These are phyloP conservation scores for Puccinia triticina DNA, from an alignment of 1,284 basidiomycete species.

Conservation along the genomic window DNA sequence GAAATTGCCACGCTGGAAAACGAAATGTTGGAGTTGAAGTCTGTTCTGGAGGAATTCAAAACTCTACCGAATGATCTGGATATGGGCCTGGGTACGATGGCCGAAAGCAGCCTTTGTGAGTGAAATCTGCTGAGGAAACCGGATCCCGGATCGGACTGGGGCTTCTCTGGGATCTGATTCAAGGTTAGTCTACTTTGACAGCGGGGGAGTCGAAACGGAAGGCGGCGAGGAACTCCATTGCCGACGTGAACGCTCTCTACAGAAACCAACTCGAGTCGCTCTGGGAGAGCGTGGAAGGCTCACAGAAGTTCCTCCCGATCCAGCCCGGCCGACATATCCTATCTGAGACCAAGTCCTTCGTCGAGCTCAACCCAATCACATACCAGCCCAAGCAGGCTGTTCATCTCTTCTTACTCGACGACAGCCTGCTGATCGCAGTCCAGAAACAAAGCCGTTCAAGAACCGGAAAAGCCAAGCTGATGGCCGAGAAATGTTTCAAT, in stretches of 20 bases:
- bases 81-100: constrained; percentile 64
- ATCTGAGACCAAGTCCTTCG: constrained; percentile 79
- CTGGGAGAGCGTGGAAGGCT: constrained; percentile 91
- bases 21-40: constrained; percentile 96
- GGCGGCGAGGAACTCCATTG: constrained; percentile 78
- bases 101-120: constrained; percentile 59
- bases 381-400: constrained; percentile 88
- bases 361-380: constrained; percentile 87
- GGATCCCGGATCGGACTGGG: background rate
- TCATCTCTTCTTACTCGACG: constrained; percentile 86
- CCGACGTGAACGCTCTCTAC: constrained; percentile 90
- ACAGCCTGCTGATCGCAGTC: constrained; percentile 83
- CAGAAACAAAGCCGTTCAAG: constrained; percentile 52
- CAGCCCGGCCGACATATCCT: constrained; percentile 88
- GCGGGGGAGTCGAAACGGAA: constrained; percentile 59
- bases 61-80: constrained; percentile 88
- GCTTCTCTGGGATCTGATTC: constrained; percentile 62
- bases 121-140: constrained; percentile 54
- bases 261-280: constrained; percentile 88
- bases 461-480: constrained; percentile 70
- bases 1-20: constrained; percentile 95
- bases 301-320: constrained; percentile 89
- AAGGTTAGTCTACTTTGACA: constrained; percentile 53
- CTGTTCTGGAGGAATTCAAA: constrained; percentile 87
- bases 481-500: constrained; percentile 90